Base-by-base conservation (phyloP, 23 red algal genomes). In the Gracilaria caudata region DNA sequence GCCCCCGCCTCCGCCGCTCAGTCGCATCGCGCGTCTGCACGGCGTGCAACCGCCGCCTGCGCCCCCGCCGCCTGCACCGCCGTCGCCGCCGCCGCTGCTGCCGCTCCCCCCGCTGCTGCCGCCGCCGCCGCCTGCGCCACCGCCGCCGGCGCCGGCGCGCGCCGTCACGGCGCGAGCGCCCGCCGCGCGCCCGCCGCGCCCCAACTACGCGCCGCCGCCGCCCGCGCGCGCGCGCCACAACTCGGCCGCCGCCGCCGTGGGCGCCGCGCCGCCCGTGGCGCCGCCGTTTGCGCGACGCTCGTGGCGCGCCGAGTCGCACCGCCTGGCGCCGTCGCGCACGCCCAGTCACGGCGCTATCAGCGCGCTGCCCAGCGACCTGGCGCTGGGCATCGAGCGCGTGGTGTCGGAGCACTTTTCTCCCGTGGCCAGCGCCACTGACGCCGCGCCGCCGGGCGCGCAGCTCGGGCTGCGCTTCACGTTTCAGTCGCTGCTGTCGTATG, bases 401-500 rank as follows among this genome's bases (percentile, higher is more conserved):
- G 57, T 49, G 3, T 73, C 64, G 29, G 82, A 86, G 65, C 77
- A 80, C 35, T 60, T 80, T 61, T 37, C 77, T 10, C 1, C 35
- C 44, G 77, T 34, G 4, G 35, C 17, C 21, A 80, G 35, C 56
- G 28, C 77, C 21, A 26, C 51, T 23, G 51, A 51, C 26, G 77
- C 77, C 37, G 19, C 77, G 0, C 24, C 51, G 3, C 1, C 51
- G 9, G 51, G 16, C 35, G 38, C 51, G 20, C 56, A 57, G 20
- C 46, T 80, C 10, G 77, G 32, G 0, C 55, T 93, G 54, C 68
- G 81, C 46, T 64, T 93, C 36, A 87, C 82, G 24, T 93, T 93
- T 54, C 83, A 83, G 61, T 93, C 90, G 4, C 30, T 93, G 47
- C 76, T 79, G 51, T 86, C 80, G 65, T 86, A 86, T 38, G 90